These are phyloP conservation scores for Raphanus hybrid DNA, from an alignment of 441 rosid species.

Conservation along the genomic window DNA sequence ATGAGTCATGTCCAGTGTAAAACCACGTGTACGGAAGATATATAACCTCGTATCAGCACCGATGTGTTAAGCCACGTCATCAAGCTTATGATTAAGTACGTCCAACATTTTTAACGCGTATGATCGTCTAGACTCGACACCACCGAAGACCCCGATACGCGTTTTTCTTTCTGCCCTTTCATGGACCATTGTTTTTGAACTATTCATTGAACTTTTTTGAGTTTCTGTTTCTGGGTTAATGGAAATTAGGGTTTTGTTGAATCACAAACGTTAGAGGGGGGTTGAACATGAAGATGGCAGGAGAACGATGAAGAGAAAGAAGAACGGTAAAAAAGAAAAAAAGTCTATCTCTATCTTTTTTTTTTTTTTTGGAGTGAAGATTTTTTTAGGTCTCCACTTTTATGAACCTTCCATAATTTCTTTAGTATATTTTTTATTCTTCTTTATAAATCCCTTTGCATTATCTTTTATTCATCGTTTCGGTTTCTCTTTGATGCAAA, in stretches of 20 bases:
- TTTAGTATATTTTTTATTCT: not conserved
- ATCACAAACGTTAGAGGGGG: not conserved
- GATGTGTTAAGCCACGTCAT: conserved; percentile 22
- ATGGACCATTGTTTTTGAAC: not conserved
- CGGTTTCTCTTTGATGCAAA: conserved; percentile 35
- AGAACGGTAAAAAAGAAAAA: not conserved
- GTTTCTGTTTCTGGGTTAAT: conserved; percentile 35
- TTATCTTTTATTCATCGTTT: conserved; percentile 13
- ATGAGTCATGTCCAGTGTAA: not conserved
- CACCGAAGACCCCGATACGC: conserved; percentile 16
- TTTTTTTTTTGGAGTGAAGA: conserved; percentile 8
- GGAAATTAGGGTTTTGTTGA: conserved; percentile 30
- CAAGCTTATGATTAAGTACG: conserved; percentile 18
- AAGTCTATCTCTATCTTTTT: not conserved
- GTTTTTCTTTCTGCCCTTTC: conserved; percentile 14
- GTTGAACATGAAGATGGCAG: conserved; percentile 9
- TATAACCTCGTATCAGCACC: conserved; percentile 23
- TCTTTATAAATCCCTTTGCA: conserved; percentile 11
- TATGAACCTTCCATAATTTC: conserved; percentile 41
- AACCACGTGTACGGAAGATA: conserved; percentile 13
- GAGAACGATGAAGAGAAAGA: conserved; percentile 18
- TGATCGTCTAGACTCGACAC: conserved; percentile 27
- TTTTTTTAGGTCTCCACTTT: conserved; percentile 27
- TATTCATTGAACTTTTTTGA: not conserved
- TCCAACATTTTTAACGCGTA: not conserved